Conservation (phyloP, 129 eudicot species). For the Flaveria brownii region DNA sequence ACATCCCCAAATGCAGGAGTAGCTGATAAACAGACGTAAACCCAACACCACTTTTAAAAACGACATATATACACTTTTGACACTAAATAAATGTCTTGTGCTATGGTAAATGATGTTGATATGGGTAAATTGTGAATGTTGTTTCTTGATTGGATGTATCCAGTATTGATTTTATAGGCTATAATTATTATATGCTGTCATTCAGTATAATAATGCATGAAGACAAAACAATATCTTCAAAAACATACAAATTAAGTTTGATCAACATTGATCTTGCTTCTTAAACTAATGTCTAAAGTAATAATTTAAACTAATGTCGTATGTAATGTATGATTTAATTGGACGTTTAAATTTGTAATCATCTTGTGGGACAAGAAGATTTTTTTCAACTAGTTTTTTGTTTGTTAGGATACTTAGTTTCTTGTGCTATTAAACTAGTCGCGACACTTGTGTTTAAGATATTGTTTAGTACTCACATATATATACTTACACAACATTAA, state of each 20-base stretch:
- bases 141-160: neutral
- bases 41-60: too few relatives aligned
- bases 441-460: neutral
- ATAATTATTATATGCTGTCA: neutral
- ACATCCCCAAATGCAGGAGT: too few relatives aligned
- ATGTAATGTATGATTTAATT: neutral
- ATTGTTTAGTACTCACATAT: neutral
- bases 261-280: neutral
- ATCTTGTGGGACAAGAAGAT: neutral
- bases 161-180: neutral
- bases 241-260: neutral
- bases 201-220: neutral
- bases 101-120: neutral
- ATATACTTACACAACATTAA: neutral
- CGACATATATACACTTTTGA: too few relatives aligned
- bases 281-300: too few relatives aligned
- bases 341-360: conserved; percentile 1
- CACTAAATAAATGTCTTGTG: neutral
- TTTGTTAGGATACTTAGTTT: conserved; percentile 1
- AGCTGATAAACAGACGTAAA: too few relatives aligned
- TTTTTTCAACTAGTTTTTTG: neutral
- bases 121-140: neutral
- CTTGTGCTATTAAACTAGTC: neutral
- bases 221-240: neutral
- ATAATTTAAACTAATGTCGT: too few relatives aligned